Evolutionary conservation across 2,329 filamentous ascomycete species (phyloP), one percentile per base, ranked within the genome.

Genomic region (Myriangium duriaei): DNA sequence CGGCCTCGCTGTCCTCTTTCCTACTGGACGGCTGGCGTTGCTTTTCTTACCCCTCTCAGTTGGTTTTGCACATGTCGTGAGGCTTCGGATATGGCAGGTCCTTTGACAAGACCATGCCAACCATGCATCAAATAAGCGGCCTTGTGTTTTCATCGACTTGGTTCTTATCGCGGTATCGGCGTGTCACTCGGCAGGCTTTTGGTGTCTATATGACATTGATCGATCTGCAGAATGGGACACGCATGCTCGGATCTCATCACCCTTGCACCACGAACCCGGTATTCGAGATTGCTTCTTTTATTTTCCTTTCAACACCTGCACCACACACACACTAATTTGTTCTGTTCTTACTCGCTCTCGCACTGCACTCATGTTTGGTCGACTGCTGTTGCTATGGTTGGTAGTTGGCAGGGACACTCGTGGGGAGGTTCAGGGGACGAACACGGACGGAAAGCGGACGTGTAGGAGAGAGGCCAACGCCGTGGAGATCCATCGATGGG

Each of bases 1-100:
- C 60, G 58, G 59, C 59, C 57, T 50, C 52, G 60, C 57, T 54
- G 58, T 62, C 56, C 57, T 55, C 19, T 32, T 45, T 53, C 45
- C 44, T 47, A 39, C 47, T 52, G 59, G 57, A 59, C 52, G 55
- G 57, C 57, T 45, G 53, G 51, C 42, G 47, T 51, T 53, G 49
- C 33, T 45, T 41, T 41, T 41, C 40, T 37, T 38, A 32, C 33
- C 12, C 32, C n/a, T 31, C 14, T 34, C 34, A 12, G 32, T 48
- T 42, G 51, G 45, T 53, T 50, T 28, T 32, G 30, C 29, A 33
- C 36, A 30, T 32, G 17, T 33, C 36, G 36, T 39, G 36, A 19
- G 28, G 17, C 28, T 33, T 30, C 32, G 28, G 32, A 39, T 19
- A 39, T 32, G 36, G 30, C 36, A 16, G 30, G 18, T 33, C 30